Evolutionary conservation across 208 protist species (phyloP), one percentile per base, ranked within the genome.

Genomic region (Leishmania guyanensis): DNA sequence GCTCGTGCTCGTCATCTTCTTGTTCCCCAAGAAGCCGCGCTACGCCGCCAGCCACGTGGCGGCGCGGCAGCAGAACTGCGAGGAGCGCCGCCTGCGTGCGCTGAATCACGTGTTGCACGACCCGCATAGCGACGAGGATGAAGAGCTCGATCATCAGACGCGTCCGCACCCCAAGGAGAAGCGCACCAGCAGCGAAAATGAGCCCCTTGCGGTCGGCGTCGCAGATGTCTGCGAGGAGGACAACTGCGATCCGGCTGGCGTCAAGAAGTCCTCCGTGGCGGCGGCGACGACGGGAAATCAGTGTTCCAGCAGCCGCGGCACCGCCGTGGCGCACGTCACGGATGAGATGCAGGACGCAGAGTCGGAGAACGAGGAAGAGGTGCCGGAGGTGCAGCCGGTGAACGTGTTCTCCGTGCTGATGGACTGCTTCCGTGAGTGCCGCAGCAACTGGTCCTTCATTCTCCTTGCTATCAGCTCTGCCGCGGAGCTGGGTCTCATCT

Each of bases 361-460:
- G 17, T 8, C 14, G 50, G 73, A 60, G 16, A 29, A 5, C 0
- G 54, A 33, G 46, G 68, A 77, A 10, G 84, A 92, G 60, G 84
- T 84, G 26, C 76, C 82, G 17, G 85, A 94, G 46, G 84, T 93
- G 54, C 83, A 91, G 46, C 85, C 84, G 16, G 88, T 92, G 26
- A 94, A 94, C 75, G 73, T 95, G 26, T 94, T 95, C 68, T 93
- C 90, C 9, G 91, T 92, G 36, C 73, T 95, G 33, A 79, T 90
- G 73, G 90, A 95, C 81, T 86, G 84, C 62, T 86, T 92, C 73
- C 88, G 86, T 48, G 87, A 88, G 76, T 78, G 85, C 26, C 86
- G 88, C 22, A 73, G 76, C 39, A 95, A 94, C 81, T 53, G 73
- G 29, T 92, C 89, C 50, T 94, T 95, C 82, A 77, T 77, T 29